These are phyloP conservation scores for Russula sp. DNA, from an alignment of 768 basidiomycete species.

Conservation along the genomic window DNA sequence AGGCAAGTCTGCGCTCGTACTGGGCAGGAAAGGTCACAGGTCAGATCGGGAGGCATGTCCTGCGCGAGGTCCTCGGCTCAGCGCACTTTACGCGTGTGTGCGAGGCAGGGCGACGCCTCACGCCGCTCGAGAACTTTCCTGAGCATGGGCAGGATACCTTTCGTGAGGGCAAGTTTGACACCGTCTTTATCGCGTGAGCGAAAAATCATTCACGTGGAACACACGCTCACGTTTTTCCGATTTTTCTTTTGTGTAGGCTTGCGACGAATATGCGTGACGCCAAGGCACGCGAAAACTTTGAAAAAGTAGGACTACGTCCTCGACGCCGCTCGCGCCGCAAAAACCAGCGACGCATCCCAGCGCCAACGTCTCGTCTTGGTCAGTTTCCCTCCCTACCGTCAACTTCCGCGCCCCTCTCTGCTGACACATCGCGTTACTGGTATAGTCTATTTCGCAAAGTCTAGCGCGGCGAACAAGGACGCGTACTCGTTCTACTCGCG, in stretches of 20 bases:
- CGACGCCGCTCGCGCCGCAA: conserved; percentile 64
- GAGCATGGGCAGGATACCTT: conserved; percentile 38
- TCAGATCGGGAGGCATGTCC: conserved; percentile 53
- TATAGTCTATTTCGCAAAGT: neutral
- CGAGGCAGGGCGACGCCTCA: conserved; percentile 64
- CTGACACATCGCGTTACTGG: conserved; percentile 29
- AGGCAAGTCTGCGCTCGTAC: conserved; percentile 48
- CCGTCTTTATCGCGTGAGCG: conserved; percentile 63
- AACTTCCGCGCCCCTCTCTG: no score
- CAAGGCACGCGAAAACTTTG: conserved; percentile 53
- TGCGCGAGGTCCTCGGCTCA: conserved; percentile 54
- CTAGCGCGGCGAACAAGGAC: conserved; percentile 39
- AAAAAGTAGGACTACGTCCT: conserved; percentile 58
- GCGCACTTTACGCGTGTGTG: conserved; percentile 51
- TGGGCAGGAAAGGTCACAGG: conserved; percentile 81
- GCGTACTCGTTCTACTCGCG: conserved; percentile 55
- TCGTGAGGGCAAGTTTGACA: conserved; percentile 57
- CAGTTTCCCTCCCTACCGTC: conserved; percentile 21
- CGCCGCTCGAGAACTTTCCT: conserved; percentile 37
- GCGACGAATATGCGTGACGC: conserved; percentile 59
- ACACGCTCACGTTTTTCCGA: conserved; percentile 28
- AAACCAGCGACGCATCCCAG: conserved; percentile 45
- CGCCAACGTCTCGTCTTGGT: conserved; percentile 64
- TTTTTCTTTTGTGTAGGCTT: conserved; percentile 34
- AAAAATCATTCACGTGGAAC: neutral